Percentiles rank a stretch among this genome's conserved stretches.
Conservation (phyloP, 2,329 filamentous ascomycete genomes). For the Epichloe sylvatica region DNA sequence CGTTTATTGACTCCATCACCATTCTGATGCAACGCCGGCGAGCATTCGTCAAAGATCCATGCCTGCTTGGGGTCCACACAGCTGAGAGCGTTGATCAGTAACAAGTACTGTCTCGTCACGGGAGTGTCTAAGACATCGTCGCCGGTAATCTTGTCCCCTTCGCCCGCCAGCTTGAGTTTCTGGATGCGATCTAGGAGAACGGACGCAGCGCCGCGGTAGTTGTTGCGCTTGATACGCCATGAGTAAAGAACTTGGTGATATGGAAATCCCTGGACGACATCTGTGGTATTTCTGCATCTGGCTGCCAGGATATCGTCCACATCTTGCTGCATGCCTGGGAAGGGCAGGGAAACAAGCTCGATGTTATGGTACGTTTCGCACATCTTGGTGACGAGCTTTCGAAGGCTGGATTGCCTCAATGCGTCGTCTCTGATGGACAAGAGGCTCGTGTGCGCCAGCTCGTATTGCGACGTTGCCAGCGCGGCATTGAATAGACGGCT, state of each 20-base stretch:
- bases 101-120: slow-evolving; percentile 65
- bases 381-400: slow-evolving; percentile 55
- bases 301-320: slow-evolving; percentile 67
- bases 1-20: slow-evolving; percentile 35
- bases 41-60: slow-evolving; percentile 50
- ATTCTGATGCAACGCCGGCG: slow-evolving; percentile 11
- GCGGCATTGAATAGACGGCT: slow-evolving; percentile 74
- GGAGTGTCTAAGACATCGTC: slow-evolving; percentile 48
- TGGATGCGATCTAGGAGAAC: slow-evolving; percentile 50
- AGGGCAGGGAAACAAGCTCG: slow-evolving; percentile 61
- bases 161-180: slow-evolving; percentile 43
- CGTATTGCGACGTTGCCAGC: slow-evolving; percentile 64
- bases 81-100: slow-evolving; percentile 82
- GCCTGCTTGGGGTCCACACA: slow-evolving; percentile 69
- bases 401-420: slow-evolving; percentile 58
- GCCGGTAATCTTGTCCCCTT: slow-evolving; percentile 40
- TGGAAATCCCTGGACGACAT: slow-evolving; percentile 54
- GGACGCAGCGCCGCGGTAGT: slow-evolving; percentile 68
- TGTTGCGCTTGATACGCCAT: slow-evolving; percentile 69
- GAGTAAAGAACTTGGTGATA: slow-evolving; percentile 86
- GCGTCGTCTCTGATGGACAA: slow-evolving; percentile 56
- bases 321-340: slow-evolving; percentile 60
- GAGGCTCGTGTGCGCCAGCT: slow-evolving; percentile 69
- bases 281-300: slow-evolving; percentile 54
- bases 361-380: slow-evolving; percentile 51